phyloP scores from a whole-genome alignment of 805 yeast genomes.

The Metschnikowia peoriensis region DNA sequence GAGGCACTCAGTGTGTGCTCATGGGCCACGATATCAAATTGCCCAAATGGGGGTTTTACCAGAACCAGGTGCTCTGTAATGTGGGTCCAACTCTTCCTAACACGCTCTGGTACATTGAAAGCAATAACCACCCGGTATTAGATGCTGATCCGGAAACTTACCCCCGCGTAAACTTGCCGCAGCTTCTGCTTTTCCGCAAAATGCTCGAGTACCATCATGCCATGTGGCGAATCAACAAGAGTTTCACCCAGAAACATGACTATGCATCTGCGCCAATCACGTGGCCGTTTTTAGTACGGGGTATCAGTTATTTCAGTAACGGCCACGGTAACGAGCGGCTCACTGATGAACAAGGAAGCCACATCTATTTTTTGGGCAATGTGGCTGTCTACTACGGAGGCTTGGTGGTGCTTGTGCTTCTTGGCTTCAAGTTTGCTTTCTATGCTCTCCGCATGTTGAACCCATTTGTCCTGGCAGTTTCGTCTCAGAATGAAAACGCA shows the following conservation, averaged over 20 bases:
- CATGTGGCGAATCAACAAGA: conserved; percentile 51
- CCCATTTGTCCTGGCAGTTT: conserved; percentile 26
- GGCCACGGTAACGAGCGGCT: conserved; percentile 27
- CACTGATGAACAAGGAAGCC: conserved; percentile 25
- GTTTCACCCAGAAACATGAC: conserved; percentile 46
- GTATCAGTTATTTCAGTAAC: conserved; percentile 56
- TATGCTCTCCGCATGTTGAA: conserved; percentile 26
- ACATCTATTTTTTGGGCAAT: conserved; percentile 65
- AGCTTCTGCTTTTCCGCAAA: conserved; percentile 48
- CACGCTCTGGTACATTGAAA: conserved; percentile 74
- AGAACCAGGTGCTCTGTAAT: conserved; percentile 87
- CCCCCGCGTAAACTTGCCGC: conserved; percentile 23
- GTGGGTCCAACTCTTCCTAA: conserved; percentile 66
- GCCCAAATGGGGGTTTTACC: conserved; percentile 83
- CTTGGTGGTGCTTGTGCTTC: conserved; percentile 31
- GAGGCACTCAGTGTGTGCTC: conserved; percentile 65
- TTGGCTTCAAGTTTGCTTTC: conserved; percentile 19
- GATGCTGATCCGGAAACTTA: conserved; percentile 19
- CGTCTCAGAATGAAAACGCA: conserved; percentile 11
- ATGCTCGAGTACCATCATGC: conserved; percentile 54
- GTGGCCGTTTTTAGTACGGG: conserved; percentile 63
- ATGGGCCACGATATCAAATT: conserved; percentile 70
- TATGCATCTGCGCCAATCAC: conserved; percentile 44
- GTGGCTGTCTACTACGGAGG: conserved; percentile 53
- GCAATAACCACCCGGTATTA: conserved; percentile 54